Evolutionary conservation across 108 stramenopile species (phyloP), one percentile per base, ranked within the genome.

Genomic region (Ochromonas danica): DNA sequence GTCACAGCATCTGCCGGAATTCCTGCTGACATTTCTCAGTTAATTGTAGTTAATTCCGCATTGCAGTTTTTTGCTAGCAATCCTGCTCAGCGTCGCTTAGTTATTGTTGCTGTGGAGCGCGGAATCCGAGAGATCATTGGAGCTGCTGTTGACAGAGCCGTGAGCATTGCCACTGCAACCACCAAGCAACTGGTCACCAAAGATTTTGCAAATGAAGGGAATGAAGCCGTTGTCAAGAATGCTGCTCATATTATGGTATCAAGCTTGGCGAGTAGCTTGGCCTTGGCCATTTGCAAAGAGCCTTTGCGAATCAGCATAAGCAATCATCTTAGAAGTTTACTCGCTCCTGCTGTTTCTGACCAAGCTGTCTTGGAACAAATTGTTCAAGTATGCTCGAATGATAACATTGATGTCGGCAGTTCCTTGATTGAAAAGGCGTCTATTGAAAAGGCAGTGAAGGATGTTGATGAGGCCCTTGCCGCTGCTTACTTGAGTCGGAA

Each of bases 371-470:
- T 95, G 63, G 96, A 96, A 40, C 92, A 95, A 81, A 94, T 93
- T 75, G 93, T 95, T 22, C 93, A 92, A 57, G 90, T 93, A 51
- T 96, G 95, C 80, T 89, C 94, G 6, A 91, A 92, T 1, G 98
- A 97, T 57, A 99, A 99, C 80, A 81, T 97, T 28, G 98, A 97
- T 79, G 84, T 99, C 28, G 96, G 98, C 22, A 96, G 95, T 81
- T 92, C 92, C 89, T 87, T 99, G 40, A 97, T 99, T 74, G 98
- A 99, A 85, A 97, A 97, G 89, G 98, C 98, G 0, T 96, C 98
- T 14, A 97, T 94, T 0, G 97, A 97, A 81, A 97, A 97, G 88
- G 96, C 97, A 0, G 91, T 95, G 63, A 88, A 95, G 3, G 97
- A 99, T 77, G 89, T 97, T 35, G 96, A 97, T 78, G 94, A 96